These are phyloP conservation scores for Apiospora rasikravindrae DNA, from an alignment of 2,329 filamentous ascomycete genomes.

Conservation along the genomic window DNA sequence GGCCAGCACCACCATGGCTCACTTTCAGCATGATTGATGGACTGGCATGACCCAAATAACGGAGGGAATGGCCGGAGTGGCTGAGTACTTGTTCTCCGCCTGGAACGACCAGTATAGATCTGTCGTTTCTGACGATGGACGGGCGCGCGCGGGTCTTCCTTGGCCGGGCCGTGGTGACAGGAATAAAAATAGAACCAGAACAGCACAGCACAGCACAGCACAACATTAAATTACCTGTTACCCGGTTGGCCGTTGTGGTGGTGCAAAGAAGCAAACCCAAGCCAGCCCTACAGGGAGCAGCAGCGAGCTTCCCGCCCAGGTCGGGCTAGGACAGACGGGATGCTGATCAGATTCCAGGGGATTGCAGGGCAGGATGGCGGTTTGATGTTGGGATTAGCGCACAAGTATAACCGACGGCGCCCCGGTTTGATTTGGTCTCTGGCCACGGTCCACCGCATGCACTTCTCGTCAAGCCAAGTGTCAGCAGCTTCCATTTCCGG, in stretches of 20 bases:
- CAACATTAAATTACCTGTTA: background rate
- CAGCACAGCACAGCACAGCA: background rate
- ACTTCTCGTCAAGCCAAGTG: background rate
- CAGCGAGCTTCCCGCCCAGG: background rate
- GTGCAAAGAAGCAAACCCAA: background rate
- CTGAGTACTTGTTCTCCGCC: background rate
- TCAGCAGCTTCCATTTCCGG: conserved; percentile 7
- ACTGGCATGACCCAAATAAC: background rate
- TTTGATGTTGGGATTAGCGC: background rate
- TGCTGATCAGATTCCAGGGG: background rate
- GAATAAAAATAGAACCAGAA: background rate
- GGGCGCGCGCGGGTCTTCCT: background rate
- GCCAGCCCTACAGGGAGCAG: background rate
- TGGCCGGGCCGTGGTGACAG: background rate
- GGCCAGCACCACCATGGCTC: background rate
- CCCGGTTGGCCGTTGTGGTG: background rate
- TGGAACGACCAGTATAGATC: background rate
- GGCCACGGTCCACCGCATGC: background rate
- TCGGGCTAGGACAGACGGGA: background rate
- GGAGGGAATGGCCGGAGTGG: background rate
- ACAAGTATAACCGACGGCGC: background rate
- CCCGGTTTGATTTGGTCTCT: background rate
- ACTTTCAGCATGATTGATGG: background rate
- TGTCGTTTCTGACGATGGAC: background rate
- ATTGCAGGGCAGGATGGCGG: background rate